phyloP scores from a whole-genome alignment of 2,329 filamentous ascomycete species.

The Calonectria leucothoes region DNA sequence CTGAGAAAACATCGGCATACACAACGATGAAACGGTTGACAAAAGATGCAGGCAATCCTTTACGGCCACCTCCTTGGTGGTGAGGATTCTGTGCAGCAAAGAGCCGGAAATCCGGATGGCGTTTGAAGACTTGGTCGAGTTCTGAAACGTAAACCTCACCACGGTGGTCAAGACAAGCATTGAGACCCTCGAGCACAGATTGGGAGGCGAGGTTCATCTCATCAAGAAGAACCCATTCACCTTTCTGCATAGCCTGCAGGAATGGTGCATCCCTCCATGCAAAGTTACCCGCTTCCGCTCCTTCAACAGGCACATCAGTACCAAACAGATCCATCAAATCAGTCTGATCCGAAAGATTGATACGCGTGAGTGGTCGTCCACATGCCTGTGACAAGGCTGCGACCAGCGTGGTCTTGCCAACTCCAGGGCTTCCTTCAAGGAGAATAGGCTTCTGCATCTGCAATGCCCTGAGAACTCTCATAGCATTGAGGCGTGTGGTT shows the following conservation, averaged over 20 bases:
- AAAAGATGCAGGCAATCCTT: conserved; percentile 94
- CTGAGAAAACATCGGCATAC: conserved; percentile 90
- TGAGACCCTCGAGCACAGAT: conserved; percentile 94
- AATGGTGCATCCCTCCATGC: conserved; percentile 97
- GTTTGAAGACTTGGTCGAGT: conserved; percentile 91
- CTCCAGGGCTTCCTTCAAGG: conserved; percentile 96
- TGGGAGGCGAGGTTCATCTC: conserved; percentile 99
- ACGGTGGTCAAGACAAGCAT: conserved; percentile 95
- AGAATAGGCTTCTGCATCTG: conserved; percentile 92
- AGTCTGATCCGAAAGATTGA: conserved; percentile 98
- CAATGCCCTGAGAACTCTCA: conserved; percentile 89
- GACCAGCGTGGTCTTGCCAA: conserved; percentile 96
- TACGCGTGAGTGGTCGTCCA: conserved; percentile 86
- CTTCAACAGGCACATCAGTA: conserved; percentile 94
- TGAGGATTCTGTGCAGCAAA: conserved; percentile 99
- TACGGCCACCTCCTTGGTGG: conserved; percentile 94
- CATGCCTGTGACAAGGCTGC: conserved; percentile 84
- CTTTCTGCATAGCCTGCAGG: conserved; percentile 94
- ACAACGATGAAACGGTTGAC: conserved; percentile 99
- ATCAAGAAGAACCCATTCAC: conserved; percentile 95
- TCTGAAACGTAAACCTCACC: conserved; percentile 97
- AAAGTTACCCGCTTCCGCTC: conserved; percentile 90
- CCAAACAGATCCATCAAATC: conserved; percentile 98
- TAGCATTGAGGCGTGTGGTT: conserved; percentile 89
- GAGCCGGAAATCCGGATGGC: conserved; percentile 89